Percentiles rank a stretch among this genome's conserved stretches.
These are phyloP conservation scores for Chenopodium album DNA, from an alignment of 148 eudicot genomes.

Conservation along the genomic window DNA sequence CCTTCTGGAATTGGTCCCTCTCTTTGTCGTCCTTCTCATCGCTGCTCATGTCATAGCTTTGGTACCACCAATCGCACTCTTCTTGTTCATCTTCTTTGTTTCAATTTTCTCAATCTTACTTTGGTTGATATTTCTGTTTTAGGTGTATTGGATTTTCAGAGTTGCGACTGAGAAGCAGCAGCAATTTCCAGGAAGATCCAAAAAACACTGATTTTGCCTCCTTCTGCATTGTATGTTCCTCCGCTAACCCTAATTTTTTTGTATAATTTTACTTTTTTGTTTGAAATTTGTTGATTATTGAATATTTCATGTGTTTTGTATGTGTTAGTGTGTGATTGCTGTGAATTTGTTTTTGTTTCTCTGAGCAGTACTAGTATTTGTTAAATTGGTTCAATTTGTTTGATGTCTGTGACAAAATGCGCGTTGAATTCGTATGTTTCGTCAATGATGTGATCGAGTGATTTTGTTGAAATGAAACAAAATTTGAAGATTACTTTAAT, in stretches of 20 bases:
- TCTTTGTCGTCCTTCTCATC: conserved; percentile 38
- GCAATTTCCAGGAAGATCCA: conserved; percentile 30
- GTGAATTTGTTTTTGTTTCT: not conserved
- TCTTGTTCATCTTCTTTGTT: not conserved
- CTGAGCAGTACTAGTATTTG: too few species aligned
- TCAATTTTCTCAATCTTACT: not conserved
- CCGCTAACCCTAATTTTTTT: conserved; percentile 3
- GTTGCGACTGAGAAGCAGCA: conserved; percentile 59
- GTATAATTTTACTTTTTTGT: not conserved
- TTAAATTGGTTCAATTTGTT: not conserved
- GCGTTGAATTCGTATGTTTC: not conserved
- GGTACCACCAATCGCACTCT: conserved; percentile 18
- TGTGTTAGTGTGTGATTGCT: not conserved
- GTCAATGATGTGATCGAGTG: not conserved
- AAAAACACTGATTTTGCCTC: conserved; percentile 37
- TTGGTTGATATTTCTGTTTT: not conserved
- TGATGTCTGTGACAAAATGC: not conserved
- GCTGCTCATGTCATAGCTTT: conserved; percentile 47
- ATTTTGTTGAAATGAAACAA: not conserved
- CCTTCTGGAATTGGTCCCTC: conserved; percentile 32
- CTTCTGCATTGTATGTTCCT: conserved; percentile 14
- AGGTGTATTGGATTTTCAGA: conserved; percentile 75
- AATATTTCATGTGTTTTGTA: not conserved
- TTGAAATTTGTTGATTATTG: not conserved
- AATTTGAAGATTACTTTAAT: not conserved